Base-by-base conservation (phyloP, 2,329 filamentous ascomycete species). In the Colletotrichum filicis region DNA sequence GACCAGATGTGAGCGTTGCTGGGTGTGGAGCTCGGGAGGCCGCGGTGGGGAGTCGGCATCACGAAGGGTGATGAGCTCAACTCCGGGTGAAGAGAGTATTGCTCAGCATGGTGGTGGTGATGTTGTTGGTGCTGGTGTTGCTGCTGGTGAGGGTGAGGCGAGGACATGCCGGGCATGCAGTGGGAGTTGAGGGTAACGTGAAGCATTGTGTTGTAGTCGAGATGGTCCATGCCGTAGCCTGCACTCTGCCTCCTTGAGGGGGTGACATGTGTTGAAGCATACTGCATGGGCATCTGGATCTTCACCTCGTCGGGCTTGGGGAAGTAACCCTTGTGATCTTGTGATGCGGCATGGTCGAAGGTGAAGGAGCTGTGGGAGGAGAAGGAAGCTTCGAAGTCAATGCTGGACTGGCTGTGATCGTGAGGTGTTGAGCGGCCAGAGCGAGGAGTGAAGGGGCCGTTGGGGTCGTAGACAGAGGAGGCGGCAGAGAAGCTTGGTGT, bases 371-470 rank as follows among this genome's bases (percentile, higher is more conserved):
- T 69, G 46, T 79, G 78, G 5, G 76, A 74, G 64, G 73, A 76
- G 61, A 79, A 83, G 66, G 77, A 74, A n/a, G 76, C 78, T 22
- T 85, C 81, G 74, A 83, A 84, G 57, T 83, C 82, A 74, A 85
- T 76, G 63, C 76, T 77, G 49, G 82, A 78, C 37, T 67, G 65
- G 42, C 55, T 58, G 46, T 69, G 66, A 67, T 82, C 80, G 74
- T 83, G 79, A 9, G 85, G 84, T 22, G 84, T 84, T 57, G 85
- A 86, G 68, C 84, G 82, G 77, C 83, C 80, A 68, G 85, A 86
- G 35, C 80, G 82, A 57, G 85, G 85, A 53, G 85, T 87, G 73
- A 83, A 86, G 30, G 84, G 81, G 22, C 84, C 84, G 79, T 83
- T 85, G 61, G 84, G 80, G 53, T 84, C 84, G 80, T 84, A 86